These are phyloP conservation scores for Oryza nivara DNA, from an alignment of 176 grass and related monocot species.

Conservation along the genomic window DNA sequence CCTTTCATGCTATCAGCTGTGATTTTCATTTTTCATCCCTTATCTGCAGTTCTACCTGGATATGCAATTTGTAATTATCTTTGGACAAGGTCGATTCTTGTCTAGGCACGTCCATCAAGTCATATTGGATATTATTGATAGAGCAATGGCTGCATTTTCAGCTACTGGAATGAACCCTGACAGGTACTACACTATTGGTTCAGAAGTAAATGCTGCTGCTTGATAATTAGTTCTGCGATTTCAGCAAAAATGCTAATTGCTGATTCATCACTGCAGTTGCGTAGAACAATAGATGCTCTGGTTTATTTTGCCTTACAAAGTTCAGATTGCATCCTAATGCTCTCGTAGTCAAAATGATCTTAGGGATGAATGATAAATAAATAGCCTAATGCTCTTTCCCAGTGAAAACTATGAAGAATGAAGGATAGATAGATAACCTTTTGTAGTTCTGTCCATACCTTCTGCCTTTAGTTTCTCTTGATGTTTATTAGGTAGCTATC, in stretches of 20 bases:
- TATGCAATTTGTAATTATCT: slow-evolving; percentile 96
- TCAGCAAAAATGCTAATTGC: slow-evolving; percentile 4
- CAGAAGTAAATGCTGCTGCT: neutral
- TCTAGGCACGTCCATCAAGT: slow-evolving; percentile 96
- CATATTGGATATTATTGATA: slow-evolving; percentile 84
- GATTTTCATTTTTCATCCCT: slow-evolving; percentile 31
- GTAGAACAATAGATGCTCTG: neutral
- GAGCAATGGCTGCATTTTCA: slow-evolving; percentile 92
- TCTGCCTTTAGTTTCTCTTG: neutral
- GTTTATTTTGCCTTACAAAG: slow-evolving; percentile 9
- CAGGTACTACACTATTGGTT: slow-evolving; percentile 55
- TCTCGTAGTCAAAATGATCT: slow-evolving; percentile 11
- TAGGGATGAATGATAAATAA: slow-evolving; percentile 6
- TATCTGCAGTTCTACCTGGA: slow-evolving; percentile 87
- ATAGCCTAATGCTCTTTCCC: neutral
- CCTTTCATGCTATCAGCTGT: slow-evolving; percentile 8
- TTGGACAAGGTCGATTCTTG: slow-evolving; percentile 86
- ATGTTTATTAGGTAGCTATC: neutral
- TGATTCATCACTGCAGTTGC: neutral
- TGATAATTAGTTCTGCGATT: neutral
- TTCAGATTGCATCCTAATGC: slow-evolving; percentile 6
- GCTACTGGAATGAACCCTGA: slow-evolving; percentile 89
- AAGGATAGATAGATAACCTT: slow-evolving; percentile 12
- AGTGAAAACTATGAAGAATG: neutral
- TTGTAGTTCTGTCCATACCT: neutral